Base-by-base conservation (phyloP, 148 eudicot genomes). In the Chenopodium quinoa region DNA sequence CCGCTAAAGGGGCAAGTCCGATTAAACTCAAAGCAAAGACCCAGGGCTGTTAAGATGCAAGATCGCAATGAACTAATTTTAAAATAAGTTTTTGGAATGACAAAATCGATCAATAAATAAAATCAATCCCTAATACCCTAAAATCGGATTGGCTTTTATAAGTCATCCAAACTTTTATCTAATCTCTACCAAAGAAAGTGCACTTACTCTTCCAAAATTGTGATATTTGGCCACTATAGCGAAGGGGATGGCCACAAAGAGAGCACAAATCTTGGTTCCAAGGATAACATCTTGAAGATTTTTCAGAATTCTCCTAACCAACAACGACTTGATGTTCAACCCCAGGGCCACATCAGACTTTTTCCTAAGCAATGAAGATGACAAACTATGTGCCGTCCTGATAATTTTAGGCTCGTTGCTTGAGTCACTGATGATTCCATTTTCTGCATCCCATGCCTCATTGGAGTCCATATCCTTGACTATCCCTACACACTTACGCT, bases 1-100 rank as follows among this genome's bases (percentile, higher is more conserved):
- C 97, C 8, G 97, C 97, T 63, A 93, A 87, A 46, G 97, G 97
- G 3, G 91, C 88, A 62, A 93, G 89, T 47, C 93, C 97, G 50
- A 93, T 73, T 79, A 90, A 88, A 85, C 97, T 93, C 84, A 91
- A 78, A 52, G 88, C 90, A 81, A 93, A 93, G 27, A 91, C 75
- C 97, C 92, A 90, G 10, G 89, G 84, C 97, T 93, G 89, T 71
- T 73, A 37, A 79, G 4, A 84, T 20, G 10, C 31, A 52, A 50
- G 71, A 68, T 23, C 50, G 75, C 37, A 76, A 76, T 70, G 40
- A 17, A 37, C 48, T 31, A 3, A 29, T 20, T 25, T 19, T 10
- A 56, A 78, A 56, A 13, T 66, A n/a, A 25, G 2, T 54, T 25
- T 27, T 13, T 1, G 17, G 67, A 76, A 73, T 19, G 2, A 9